Evolutionary conservation across 1,284 basidiomycete species (phyloP), one percentile per base, ranked within the genome.

Genomic region (Puccinia polysora): DNA sequence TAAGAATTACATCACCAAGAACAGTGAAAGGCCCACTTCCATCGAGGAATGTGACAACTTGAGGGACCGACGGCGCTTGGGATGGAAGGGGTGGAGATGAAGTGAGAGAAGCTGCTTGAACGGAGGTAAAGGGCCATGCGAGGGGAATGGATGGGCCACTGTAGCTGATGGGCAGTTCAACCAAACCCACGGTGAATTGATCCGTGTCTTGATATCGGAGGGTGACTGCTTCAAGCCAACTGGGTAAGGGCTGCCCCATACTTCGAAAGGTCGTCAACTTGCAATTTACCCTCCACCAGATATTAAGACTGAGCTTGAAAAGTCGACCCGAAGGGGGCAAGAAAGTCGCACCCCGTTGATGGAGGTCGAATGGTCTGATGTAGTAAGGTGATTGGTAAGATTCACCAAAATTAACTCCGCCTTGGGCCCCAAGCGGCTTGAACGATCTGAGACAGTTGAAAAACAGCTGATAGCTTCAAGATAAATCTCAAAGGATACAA

Each of bases 1-100:
- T 72, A 23, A 72, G 28, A 14, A 64, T 72, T 2, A 40, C 28
- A 47, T 50, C 69, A 25, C 49, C 38, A 20, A 55, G 34, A 14
- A 72, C 38, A 30, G 69, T 64, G 49, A 72, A 72, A 6, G 59
- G 69, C 50, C 69, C 69, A 60, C 58, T 53, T 6, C 69, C 69
- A 72, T 72, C 52, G 25, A 53, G 14, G 47, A 72, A 72, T 15
- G 30, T 60, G 15, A 72, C 20, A 6, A 64, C n/a, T 49, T 70
- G 68, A 58, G 65, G 36, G 7, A 38, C 8, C 2, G 20, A 40
- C 28, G 65, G 65, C 20, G 6, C 32, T 15, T 5, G n/a, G 28
- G 65, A 58, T 20, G 63, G 8, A 34, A 56, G 40, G 7, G 49
- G 23, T 28, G 47, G 40, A n/a, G 62, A 28, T 43, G 45, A 34